Evolutionary conservation across 257 asterid species (phyloP).

Genomic region (Coffea canephora): DNA sequence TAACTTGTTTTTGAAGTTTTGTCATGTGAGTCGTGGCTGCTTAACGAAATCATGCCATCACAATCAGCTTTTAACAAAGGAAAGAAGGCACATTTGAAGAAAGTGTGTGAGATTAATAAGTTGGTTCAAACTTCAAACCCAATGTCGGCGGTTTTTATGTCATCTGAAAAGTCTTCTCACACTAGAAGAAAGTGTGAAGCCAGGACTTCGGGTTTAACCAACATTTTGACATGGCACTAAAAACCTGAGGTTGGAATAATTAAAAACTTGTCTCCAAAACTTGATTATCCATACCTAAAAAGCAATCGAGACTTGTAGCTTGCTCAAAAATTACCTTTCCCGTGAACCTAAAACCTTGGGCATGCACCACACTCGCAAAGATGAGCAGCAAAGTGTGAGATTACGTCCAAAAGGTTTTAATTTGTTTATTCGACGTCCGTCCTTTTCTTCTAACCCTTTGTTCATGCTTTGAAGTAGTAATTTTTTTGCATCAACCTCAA

Average conservation of each 20-base stretch:
- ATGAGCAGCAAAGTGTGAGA: neutral
- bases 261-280: neutral
- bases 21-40: too few species aligned
- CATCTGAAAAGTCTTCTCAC: neutral
- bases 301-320: neutral
- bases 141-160: neutral
- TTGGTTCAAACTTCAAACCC: too few species aligned
- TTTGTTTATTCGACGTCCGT: neutral
- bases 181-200: neutral
- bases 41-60: too few species aligned
- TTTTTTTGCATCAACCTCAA: neutral
- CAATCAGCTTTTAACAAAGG: too few species aligned
- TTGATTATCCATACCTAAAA: neutral
- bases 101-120: too few species aligned
- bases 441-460: neutral
- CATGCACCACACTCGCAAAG: neutral
- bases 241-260: neutral
- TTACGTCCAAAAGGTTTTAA: too few species aligned
- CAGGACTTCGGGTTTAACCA: neutral
- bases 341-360: neutral
- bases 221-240: neutral
- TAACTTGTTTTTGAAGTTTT: too few species aligned
- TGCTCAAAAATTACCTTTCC: neutral
- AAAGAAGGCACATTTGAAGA: too few species aligned
- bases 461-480: neutral